Evolutionary conservation across 495 filamentous ascomycete genomes (phyloP), one percentile per base, ranked within the genome.

Genomic region (Podospora comata): DNA sequence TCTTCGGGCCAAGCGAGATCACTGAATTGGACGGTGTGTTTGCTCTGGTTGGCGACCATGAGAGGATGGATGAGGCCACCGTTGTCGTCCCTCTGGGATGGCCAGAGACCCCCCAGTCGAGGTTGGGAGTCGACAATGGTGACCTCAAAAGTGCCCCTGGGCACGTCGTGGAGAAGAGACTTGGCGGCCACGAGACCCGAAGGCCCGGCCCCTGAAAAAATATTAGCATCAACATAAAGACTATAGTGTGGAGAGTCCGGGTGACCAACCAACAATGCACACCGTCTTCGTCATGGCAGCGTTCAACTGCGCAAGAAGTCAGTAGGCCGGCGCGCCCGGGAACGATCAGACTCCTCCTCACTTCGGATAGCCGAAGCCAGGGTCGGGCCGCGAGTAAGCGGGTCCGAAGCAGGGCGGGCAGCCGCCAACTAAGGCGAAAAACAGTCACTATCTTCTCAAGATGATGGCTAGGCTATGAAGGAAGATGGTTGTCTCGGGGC

Each of bases 101-200:
- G 86, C 93, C 93, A 97, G 16, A 97, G 82, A 2, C 93, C 93
- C 4, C 93, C 93, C 28, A 94, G 81, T 53, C 85, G 79, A 65
- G 80, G 65, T 18, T 86, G 82, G 32, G 82, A 76, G 53, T 97
- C 93, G 71, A 92, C 92, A 39, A 96, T 77, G 4, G 85, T 88
- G 20, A 93, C 88, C 5, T 80, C 75, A 74, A 93, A 93, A 7
- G 80, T 80, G 11, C 80, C 85, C n/a, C 70, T 68, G 1, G 85
- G 83, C 30, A 74, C 82, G 70, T 86, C 81, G 53, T 89, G 86
- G 2, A 93, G 78, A 9, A 97, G 83, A 0, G 89, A 90, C 77
- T 94, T 96, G 67, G 92, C 92, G 1, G 91, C 89, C 32, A 90
- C 89, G 16, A 97, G 86, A 4, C 93, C 93, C 23, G 91, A 88